Conservation (phyloP, 192 early-diverging fungal genomes). For the Umbelopsis sp. region DNA sequence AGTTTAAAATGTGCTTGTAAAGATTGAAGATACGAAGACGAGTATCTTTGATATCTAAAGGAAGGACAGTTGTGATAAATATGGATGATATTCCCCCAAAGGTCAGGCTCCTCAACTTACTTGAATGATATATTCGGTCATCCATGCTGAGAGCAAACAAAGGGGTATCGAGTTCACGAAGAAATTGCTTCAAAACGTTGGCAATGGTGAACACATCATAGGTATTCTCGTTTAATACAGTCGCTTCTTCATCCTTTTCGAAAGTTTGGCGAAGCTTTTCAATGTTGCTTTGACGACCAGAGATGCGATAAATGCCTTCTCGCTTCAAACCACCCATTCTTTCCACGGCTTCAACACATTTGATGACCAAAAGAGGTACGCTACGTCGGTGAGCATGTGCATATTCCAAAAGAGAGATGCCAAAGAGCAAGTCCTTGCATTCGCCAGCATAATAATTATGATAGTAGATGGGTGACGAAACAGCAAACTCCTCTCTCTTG, state of each 20-base stretch:
- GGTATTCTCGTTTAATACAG: slow-evolving; percentile 21
- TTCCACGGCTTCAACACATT: slow-evolving; percentile 34
- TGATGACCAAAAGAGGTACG: slow-evolving; percentile 32
- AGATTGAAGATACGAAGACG: slow-evolving; percentile 6
- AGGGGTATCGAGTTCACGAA: slow-evolving; percentile 62
- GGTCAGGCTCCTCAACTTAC: slow-evolving; percentile 30
- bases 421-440: slow-evolving; percentile 41
- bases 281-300: slow-evolving; percentile 33
- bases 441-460: slow-evolving; percentile 34
- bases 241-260: slow-evolving; percentile 35
- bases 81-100: background rate
- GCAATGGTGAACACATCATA: slow-evolving; percentile 65
- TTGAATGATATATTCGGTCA: slow-evolving; percentile 52
- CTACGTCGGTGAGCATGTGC: slow-evolving; percentile 16
- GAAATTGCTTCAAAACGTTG: slow-evolving; percentile 62
- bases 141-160: slow-evolving; percentile 55
- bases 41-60: background rate
- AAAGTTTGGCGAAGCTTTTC: slow-evolving; percentile 34
- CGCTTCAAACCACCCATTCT: slow-evolving; percentile 30
- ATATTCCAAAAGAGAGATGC: slow-evolving; percentile 34
- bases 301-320: slow-evolving; percentile 43
- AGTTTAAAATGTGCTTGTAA: slow-evolving; percentile 2
- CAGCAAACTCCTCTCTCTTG: slow-evolving; percentile 12
- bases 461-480: slow-evolving; percentile 30
- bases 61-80: background rate